A percentile compares a stretch with the other conserved stretches of the same genome.
Evolutionary conservation across 805 yeast species (phyloP).

Genomic region (Kuraishia cidri): DNA sequence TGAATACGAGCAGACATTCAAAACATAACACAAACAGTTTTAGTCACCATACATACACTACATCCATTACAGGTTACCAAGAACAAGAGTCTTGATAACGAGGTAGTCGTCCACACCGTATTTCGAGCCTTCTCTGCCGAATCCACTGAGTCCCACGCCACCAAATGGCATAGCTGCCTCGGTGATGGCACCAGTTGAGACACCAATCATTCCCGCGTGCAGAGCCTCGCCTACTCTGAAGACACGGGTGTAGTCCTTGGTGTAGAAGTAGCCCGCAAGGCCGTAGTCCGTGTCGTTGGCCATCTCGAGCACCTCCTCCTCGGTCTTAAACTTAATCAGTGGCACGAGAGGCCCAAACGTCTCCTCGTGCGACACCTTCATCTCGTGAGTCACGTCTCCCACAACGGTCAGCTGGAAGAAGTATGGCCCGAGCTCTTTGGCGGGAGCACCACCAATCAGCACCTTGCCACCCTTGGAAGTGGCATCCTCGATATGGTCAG

Average conservation of each 20-base stretch:
- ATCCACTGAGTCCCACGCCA: conserved; percentile 72
- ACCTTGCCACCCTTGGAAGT: conserved; percentile 54
- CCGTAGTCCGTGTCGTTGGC: conserved; percentile 71
- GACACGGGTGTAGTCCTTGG: conserved; percentile 43
- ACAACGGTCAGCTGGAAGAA: conserved; percentile 66
- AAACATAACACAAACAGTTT: too few relatives aligned
- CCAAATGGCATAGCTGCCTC: conserved; percentile 70
- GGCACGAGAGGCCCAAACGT: conserved; percentile 81
- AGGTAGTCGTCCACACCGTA: conserved; percentile 72
- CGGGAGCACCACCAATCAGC: conserved; percentile 48
- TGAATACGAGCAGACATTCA: too few relatives aligned
- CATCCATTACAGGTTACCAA: conserved; percentile 33
- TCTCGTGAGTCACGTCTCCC: conserved; percentile 46
- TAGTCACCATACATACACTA: too few relatives aligned
- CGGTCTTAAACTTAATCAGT: conserved; percentile 52
- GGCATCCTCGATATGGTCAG: conserved; percentile 59
- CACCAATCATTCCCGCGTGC: conserved; percentile 77
- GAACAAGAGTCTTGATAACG: conserved; percentile 53
- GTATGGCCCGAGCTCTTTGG: conserved; percentile 47
- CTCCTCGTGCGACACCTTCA: conserved; percentile 58
- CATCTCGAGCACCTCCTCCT: conserved; percentile 48
- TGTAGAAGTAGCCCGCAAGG: conserved; percentile 68
- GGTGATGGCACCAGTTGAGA: conserved; percentile 65
- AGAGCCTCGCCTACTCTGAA: conserved; percentile 58
- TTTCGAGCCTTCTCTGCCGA: conserved; percentile 74